A percentile compares a stretch with the other conserved stretches of the same genome.
phyloP scores from a whole-genome alignment of 2,329 filamentous ascomycete genomes.

The Cytospora leucostoma region DNA sequence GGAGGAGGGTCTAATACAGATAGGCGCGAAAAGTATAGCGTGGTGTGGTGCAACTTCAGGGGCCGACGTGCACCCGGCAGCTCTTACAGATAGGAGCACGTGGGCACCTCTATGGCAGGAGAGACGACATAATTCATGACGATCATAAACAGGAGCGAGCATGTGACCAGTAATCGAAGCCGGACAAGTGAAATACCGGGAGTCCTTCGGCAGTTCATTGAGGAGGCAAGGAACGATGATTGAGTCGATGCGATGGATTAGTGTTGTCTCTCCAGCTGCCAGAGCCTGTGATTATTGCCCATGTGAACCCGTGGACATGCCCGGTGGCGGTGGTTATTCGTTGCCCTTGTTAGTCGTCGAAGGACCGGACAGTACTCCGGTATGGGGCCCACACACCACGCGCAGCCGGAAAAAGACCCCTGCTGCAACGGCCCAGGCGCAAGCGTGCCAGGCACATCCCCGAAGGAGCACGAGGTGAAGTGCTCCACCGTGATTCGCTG shows the following conservation, averaged over 20 bases:
- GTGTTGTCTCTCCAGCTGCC: no score
- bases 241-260: no score
- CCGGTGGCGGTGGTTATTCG: no score
- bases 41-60: background rate
- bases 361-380: no score
- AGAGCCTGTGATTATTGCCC: no score
- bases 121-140: background rate
- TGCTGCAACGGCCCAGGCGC: background rate
- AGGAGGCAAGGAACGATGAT: no score
- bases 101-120: slow-evolving; percentile 26
- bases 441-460: slow-evolving; percentile 1
- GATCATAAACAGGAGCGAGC: background rate
- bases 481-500: slow-evolving; percentile 21
- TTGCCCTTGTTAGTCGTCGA: no score
- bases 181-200: background rate
- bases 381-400: no score
- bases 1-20: background rate
- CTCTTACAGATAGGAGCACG: slow-evolving; percentile 10
- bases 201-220: background rate
- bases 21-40: slow-evolving; percentile 16
- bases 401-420: no score
- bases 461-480: slow-evolving; percentile 23
- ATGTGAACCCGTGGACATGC: no score
- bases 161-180: background rate
- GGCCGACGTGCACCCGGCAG: background rate